Evolutionary conservation across 148 eudicot genomes (phyloP).

Genomic region (Fagopyrum homotropicum): DNA sequence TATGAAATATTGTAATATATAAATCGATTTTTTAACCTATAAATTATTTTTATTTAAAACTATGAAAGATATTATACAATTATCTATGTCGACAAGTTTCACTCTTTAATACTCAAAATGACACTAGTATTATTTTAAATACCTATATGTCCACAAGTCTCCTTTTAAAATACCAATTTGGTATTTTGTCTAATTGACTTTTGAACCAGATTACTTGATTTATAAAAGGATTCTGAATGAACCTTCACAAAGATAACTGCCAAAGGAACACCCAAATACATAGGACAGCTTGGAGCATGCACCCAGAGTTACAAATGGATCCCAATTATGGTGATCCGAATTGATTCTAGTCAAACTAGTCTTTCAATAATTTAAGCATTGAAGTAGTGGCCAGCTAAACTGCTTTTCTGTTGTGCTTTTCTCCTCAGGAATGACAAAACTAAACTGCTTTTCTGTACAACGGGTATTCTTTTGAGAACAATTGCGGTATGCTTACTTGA

Average conservation of each 20-base stretch:
- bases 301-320: neutral
- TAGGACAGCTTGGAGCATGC: neutral
- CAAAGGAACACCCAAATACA: neutral
- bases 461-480: constrained; percentile 92
- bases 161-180: no score
- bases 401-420: constrained; percentile 11
- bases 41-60: no score
- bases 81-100: no score
- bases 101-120: no score
- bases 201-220: neutral
- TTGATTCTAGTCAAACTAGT: neutral
- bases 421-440: constrained; percentile 68
- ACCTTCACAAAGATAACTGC: neutral
- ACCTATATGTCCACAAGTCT: no score
- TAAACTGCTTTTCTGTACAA: constrained; percentile 93
- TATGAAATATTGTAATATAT: no score
- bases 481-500: constrained; percentile 49
- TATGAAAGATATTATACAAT: no score
- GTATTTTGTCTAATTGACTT: no score
- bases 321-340: neutral
- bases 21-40: no score
- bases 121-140: no score
- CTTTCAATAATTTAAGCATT: neutral
- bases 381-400: neutral
- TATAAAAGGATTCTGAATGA: neutral